phyloP scores from a whole-genome alignment of 2,329 filamentous ascomycete genomes.

The Pyricularia sp. region DNA sequence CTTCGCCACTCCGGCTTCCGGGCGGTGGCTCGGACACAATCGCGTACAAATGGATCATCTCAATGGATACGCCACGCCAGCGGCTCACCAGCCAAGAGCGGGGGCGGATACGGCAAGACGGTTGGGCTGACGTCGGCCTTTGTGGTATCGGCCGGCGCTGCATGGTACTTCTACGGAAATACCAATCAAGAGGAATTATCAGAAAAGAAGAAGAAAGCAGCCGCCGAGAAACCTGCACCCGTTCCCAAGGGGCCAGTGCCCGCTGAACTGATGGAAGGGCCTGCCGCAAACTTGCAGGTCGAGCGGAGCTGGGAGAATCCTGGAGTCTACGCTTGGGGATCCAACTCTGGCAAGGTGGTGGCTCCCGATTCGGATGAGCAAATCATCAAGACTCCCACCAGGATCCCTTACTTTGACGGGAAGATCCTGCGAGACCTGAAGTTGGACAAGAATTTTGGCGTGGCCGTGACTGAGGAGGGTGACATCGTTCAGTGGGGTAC shows the following conservation, averaged over 20 bases:
- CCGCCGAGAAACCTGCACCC: slow-evolving; percentile 41
- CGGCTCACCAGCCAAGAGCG: background rate
- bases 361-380: slow-evolving; percentile 69
- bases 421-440: slow-evolving; percentile 78
- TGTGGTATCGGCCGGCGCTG: background rate
- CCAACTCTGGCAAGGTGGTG: slow-evolving; percentile 72
- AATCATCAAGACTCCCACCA: slow-evolving; percentile 65
- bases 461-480: slow-evolving; percentile 75
- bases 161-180: slow-evolving; percentile 3
- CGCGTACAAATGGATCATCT: slow-evolving; percentile 8
- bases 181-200: slow-evolving; percentile 26
- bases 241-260: slow-evolving; percentile 55
- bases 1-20: background rate
- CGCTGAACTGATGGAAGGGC: slow-evolving; percentile 36
- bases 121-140: background rate
- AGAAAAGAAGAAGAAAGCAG: slow-evolving; percentile 44
- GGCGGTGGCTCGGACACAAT: background rate
- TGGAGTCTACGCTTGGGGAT: slow-evolving; percentile 89
- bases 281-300: slow-evolving; percentile 73
- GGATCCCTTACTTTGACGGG: slow-evolving; percentile 73
- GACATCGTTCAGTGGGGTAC: slow-evolving; percentile 87
- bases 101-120: background rate
- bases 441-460: slow-evolving; percentile 68
- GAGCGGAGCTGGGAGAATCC: slow-evolving; percentile 71
- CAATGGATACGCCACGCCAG: slow-evolving; percentile 2